phyloP scores from a whole-genome alignment of 116 monocot species.

The Posidonia oceanica region DNA sequence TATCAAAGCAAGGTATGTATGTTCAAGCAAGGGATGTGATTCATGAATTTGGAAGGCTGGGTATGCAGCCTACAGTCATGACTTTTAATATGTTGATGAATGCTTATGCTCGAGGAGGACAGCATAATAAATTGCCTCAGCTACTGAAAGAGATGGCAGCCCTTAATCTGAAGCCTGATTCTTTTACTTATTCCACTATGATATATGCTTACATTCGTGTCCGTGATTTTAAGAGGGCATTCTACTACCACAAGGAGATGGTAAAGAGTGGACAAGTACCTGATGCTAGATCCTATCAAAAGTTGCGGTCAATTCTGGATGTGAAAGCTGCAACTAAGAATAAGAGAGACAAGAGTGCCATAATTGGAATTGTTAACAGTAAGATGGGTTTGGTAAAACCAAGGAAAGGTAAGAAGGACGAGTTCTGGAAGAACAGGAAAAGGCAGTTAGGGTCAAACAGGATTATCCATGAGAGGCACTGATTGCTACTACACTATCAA shows the following conservation, averaged over 20 bases:
- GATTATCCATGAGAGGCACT: neutral
- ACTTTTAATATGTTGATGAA: constrained; percentile 99
- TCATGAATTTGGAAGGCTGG: constrained; percentile 59
- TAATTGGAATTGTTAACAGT: constrained; percentile 75
- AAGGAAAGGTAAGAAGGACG: constrained; percentile 82
- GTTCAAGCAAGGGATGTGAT: constrained; percentile 85
- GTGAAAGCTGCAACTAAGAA: constrained; percentile 66
- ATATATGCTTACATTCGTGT: constrained; percentile 91
- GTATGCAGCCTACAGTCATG: constrained; percentile 67
- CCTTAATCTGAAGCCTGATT: constrained; percentile 67
- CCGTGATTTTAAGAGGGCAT: constrained; percentile 75
- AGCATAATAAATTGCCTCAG: constrained; percentile 76
- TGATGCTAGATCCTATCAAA: constrained; percentile 59
- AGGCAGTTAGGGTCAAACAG: constrained; percentile 4
- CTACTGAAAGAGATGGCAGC: constrained; percentile 80
- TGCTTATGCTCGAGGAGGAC: constrained; percentile 90
- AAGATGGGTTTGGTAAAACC: constrained; percentile 42
- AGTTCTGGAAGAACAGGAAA: constrained; percentile 85
- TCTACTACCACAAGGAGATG: constrained; percentile 92
- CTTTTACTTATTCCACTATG: constrained; percentile 78
- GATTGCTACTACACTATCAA: too few relatives aligned
- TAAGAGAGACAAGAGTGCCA: constrained; percentile 71
- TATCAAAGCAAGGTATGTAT: constrained; percentile 91
- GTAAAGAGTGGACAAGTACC: constrained; percentile 68
- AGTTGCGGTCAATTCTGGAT: constrained; percentile 65